Base-by-base conservation (phyloP, 768 basidiomycete species). In the Leccinum broughii region DNA sequence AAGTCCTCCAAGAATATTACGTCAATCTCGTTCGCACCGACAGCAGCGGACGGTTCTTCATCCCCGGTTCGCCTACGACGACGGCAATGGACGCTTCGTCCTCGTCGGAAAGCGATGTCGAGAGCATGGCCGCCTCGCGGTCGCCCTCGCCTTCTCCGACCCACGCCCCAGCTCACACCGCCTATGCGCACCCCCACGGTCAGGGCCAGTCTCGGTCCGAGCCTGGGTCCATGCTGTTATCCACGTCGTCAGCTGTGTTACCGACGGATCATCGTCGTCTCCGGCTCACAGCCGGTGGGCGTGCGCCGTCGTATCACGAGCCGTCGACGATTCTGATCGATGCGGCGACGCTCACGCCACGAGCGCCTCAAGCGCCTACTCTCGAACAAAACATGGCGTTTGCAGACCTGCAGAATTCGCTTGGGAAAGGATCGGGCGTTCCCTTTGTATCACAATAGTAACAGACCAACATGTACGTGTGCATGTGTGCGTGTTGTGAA, bases 1-100 rank as follows among this genome's bases (percentile, higher is more conserved):
- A 95, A 67, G 81, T 92, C 66, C 84, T 97, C 46, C 92, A 97
- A 75, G 88, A 93, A 68, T 98, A 96, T 76, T 97, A 96, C 79
- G 81, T 91, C 77, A 96, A 92, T 72, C 90, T 98, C 70, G 90
- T 95, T 60, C 85, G 90, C 58, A 92, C 93, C 11, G 89, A 95
- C 72, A 89, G 85, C 72, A 76, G 77, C 24, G 85, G 84, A 62
- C 76, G 74, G 59, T 91, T 80, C 69, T 73, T 77, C 62, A 81
- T 89, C 67, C 73, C 73, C 35, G 83, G 84, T 22, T 69, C 78
- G 44, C 73, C 68, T 59, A 50, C 61, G 65, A n/a, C 61, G 48
- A 20, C 44, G 20, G 44, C 44, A 46, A 17, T 46, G 22, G 49
- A 50, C 49, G 24, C 24, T 22, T 50, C 49, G 49, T 50, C 44